Percentiles rank a stretch among this genome's conserved stretches.
These are phyloP conservation scores for Streptanthus diversifolius DNA, from an alignment of 345 rosid species.

Conservation along the genomic window DNA sequence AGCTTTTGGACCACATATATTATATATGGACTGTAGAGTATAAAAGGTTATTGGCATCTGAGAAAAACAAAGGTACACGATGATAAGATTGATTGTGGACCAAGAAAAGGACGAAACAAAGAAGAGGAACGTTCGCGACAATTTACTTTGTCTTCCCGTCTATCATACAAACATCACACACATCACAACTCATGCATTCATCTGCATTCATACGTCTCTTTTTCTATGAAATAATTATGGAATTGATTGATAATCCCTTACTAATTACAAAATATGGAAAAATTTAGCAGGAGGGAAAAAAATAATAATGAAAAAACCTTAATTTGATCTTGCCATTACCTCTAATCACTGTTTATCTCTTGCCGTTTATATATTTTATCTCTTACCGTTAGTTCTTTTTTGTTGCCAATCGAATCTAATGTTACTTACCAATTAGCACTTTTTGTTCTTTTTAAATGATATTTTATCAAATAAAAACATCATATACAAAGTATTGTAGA, in stretches of 20 bases:
- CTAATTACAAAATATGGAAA: too few species aligned
- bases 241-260: not conserved
- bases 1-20: not conserved
- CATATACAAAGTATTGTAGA: too few species aligned
- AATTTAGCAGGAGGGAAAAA: too few species aligned
- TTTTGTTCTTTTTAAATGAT: too few species aligned
- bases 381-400: too few species aligned
- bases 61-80: not conserved
- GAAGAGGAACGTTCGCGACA: constrained; percentile 12
- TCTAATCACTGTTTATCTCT: too few species aligned
- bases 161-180: constrained; percentile 12
- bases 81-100: constrained; percentile 10
- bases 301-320: too few species aligned
- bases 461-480: too few species aligned
- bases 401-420: too few species aligned
- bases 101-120: constrained; percentile 18
- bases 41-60: not conserved
- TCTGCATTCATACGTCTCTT: constrained; percentile 8
- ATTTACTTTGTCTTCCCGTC: constrained; percentile 7
- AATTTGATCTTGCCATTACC: too few species aligned
- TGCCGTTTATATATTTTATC: too few species aligned
- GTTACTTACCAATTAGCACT: too few species aligned
- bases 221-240: not conserved
- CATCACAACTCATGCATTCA: not conserved
- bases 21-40: constrained; percentile 4